phyloP scores from a whole-genome alignment of 2,329 filamentous ascomycete species.

The Furcasterigmium sp. region DNA sequence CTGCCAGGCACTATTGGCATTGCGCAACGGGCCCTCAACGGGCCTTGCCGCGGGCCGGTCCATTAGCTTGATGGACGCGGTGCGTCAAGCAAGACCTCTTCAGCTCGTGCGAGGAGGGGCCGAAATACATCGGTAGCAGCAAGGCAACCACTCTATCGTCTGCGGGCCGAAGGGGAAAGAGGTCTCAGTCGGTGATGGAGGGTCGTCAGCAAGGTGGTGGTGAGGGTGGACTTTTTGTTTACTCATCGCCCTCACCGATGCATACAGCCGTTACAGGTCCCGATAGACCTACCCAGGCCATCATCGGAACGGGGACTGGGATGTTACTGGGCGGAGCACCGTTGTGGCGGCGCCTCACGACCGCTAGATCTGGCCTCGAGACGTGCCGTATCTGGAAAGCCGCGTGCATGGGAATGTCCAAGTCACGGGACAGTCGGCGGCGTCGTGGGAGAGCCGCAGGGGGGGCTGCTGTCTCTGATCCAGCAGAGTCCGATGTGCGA shows the following conservation, averaged over 20 bases:
- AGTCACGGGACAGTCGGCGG: neutral
- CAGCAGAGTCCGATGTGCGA: neutral
- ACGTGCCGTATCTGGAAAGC: neutral
- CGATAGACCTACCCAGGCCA: neutral
- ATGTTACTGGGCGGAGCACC: too few relatives aligned
- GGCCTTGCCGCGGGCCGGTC: neutral
- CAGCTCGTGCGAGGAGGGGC: neutral
- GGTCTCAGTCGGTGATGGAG: neutral
- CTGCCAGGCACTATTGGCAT: neutral
- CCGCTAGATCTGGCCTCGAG: neutral
- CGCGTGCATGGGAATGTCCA: neutral
- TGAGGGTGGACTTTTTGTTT: neutral
- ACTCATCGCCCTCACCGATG: neutral
- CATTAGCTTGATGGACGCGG: too few relatives aligned
- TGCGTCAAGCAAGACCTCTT: neutral
- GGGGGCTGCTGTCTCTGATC: constrained; percentile 1
- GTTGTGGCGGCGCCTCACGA: too few relatives aligned
- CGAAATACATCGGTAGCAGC: neutral
- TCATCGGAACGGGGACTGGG: neutral
- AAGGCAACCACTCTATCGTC: neutral
- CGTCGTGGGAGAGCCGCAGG: neutral
- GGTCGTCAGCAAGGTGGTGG: neutral
- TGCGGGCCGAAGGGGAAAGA: neutral
- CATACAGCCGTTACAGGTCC: neutral
- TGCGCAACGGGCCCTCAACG: neutral